Evolutionary conservation across 169 alveolate species (phyloP).

Genomic region (Neospora caninum): DNA sequence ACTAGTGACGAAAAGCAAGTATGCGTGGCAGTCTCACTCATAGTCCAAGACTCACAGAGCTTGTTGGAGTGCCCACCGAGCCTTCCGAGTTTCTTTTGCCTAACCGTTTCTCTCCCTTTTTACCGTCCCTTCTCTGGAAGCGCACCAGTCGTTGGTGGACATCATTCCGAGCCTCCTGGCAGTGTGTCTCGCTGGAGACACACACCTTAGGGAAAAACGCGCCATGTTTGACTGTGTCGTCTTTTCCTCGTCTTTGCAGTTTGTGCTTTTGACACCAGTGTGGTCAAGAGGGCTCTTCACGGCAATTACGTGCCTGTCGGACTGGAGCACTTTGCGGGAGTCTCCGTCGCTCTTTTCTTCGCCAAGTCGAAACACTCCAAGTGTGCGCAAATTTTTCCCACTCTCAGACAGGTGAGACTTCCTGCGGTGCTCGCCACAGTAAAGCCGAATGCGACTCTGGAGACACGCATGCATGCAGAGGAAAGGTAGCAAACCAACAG

Average conservation of each 20-base stretch:
- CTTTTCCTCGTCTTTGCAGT: neutral
- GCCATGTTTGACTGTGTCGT: neutral
- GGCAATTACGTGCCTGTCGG: conserved; percentile 44
- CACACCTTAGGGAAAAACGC: too few relatives aligned
- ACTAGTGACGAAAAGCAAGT: too few relatives aligned
- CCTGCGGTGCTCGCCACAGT: neutral
- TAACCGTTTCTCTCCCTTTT: too few relatives aligned
- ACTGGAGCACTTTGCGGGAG: conserved; percentile 22
- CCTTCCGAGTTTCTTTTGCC: too few relatives aligned
- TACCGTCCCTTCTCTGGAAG: too few relatives aligned
- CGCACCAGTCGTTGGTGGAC: too few relatives aligned
- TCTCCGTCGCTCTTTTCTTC: conserved; percentile 43
- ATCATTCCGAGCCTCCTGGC: too few relatives aligned
- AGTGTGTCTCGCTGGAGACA: too few relatives aligned
- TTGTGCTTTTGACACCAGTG: neutral
- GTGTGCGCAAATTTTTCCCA: conserved; percentile 3
- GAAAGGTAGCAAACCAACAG: neutral
- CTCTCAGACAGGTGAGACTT: conserved; percentile 27
- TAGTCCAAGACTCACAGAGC: too few relatives aligned
- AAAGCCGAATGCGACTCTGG: neutral
- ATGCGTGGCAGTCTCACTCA: too few relatives aligned
- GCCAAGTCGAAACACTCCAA: conserved; percentile 24
- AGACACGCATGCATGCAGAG: neutral
- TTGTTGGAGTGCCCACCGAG: too few relatives aligned
- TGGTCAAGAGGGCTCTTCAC: neutral